These are phyloP conservation scores for Glarea lozoyensis DNA, from an alignment of 495 filamentous ascomycete species.

Conservation along the genomic window DNA sequence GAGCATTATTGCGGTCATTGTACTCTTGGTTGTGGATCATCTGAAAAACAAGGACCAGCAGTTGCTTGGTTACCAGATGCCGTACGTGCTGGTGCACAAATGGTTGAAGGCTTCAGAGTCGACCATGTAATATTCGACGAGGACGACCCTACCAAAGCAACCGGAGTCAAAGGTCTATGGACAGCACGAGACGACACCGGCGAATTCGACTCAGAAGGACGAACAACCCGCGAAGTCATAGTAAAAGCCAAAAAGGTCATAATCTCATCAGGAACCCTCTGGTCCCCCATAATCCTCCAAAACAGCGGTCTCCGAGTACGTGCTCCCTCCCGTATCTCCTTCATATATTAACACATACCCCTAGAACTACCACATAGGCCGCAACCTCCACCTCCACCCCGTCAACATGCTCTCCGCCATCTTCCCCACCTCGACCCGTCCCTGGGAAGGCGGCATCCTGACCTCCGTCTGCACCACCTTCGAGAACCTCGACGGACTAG, in stretches of 20 bases:
- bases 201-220: slow-evolving; percentile 36
- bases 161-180: slow-evolving; percentile 66
- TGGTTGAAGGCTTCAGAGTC: slow-evolving; percentile 69
- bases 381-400: slow-evolving; percentile 75
- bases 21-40: slow-evolving; percentile 61
- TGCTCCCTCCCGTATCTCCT: not conserved
- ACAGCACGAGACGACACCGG: slow-evolving; percentile 56
- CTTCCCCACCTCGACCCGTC: slow-evolving; percentile 55
- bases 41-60: slow-evolving; percentile 69
- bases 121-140: slow-evolving; percentile 59
- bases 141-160: slow-evolving; percentile 44
- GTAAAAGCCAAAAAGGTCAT: slow-evolving; percentile 80
- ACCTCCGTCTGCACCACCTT: slow-evolving; percentile 70
- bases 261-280: slow-evolving; percentile 61
- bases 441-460: slow-evolving; percentile 74
- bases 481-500: slow-evolving; percentile 71
- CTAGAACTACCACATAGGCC: slow-evolving; percentile 76
- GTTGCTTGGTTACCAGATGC: slow-evolving; percentile 75
- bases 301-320: slow-evolving; percentile 56
- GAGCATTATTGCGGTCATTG: slow-evolving; percentile 77
- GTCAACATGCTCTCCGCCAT: slow-evolving; percentile 49
- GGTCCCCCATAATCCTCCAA: slow-evolving; percentile 65
- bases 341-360: slow-evolving; percentile 13
- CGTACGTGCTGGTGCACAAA: slow-evolving; percentile 59
- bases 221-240: slow-evolving; percentile 47